Conservation (phyloP, 1,139 yeast genomes). For the Hemisphaericaspora lyxosophila region DNA sequence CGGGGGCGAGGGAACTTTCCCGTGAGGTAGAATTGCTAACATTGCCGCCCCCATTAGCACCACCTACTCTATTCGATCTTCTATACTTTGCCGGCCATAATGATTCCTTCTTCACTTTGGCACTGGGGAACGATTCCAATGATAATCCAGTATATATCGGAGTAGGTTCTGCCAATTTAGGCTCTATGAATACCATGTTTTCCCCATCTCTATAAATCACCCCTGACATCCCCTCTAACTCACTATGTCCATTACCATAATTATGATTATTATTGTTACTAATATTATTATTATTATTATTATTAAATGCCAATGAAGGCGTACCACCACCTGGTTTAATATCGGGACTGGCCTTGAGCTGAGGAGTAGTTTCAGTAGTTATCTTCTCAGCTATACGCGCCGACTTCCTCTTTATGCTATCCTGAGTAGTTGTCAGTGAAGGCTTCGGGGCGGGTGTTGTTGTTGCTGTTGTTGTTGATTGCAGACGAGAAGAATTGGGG, state of each 20-base stretch:
- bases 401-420: constrained; percentile 34
- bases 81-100: constrained; percentile 38
- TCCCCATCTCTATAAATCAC: constrained; percentile 15
- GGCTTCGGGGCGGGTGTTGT: neutral
- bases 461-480: neutral
- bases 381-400: constrained; percentile 10
- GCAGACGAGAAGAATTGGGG: neutral
- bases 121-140: constrained; percentile 59
- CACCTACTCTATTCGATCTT: constrained; percentile 5
- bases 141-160: constrained; percentile 68
- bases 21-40: constrained; percentile 8
- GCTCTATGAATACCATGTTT: constrained; percentile 52
- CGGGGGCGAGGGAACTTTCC: constrained; percentile 10
- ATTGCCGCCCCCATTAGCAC: constrained; percentile 2
- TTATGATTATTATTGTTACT: constrained; percentile 12
- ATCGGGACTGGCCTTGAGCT: constrained; percentile 13
- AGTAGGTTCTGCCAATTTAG: constrained; percentile 50
- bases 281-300: no score
- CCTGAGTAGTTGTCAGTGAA: neutral
- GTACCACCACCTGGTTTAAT: constrained; percentile 6
- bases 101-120: constrained; percentile 52
- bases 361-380: constrained; percentile 5
- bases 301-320: no score
- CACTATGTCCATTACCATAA: neutral
- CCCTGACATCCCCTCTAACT: constrained; percentile 3